phyloP scores from a whole-genome alignment of 78 protist species.

The Cavenderia fasciculata region DNA sequence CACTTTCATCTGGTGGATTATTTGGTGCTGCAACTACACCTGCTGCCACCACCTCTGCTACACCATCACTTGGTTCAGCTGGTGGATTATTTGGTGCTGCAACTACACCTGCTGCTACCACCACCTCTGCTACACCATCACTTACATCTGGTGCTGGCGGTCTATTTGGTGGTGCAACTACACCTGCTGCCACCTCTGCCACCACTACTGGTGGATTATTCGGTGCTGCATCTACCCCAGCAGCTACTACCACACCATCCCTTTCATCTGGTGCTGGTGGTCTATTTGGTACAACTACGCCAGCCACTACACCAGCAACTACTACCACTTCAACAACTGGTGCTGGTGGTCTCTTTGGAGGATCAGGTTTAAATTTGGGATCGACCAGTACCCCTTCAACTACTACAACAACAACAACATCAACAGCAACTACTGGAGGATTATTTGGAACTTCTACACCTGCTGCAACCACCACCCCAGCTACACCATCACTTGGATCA shows the following conservation, averaged over 20 bases:
- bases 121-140: conserved; percentile 7
- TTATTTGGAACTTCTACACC: conserved; percentile 18
- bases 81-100: conserved; percentile 31
- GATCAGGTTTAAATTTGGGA: too few species aligned
- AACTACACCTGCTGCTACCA: conserved; percentile 9
- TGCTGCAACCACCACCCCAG: not conserved
- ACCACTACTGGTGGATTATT: conserved; percentile 37
- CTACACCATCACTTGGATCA: not conserved
- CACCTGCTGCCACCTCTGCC: not conserved
- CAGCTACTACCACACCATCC: conserved; percentile 1
- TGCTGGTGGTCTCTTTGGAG: not conserved
- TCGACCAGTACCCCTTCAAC: too few species aligned
- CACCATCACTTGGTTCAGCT: conserved; percentile 19
- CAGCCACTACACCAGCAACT: conserved; percentile 7
- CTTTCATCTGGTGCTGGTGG: not conserved
- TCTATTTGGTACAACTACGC: conserved; percentile 1
- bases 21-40: not conserved
- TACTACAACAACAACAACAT: conserved; percentile 3
- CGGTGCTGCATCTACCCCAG: conserved; percentile 9
- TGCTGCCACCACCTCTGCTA: not conserved
- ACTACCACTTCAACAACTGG: not conserved
- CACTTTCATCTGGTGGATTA: not conserved
- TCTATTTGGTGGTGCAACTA: not conserved
- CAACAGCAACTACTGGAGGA: not conserved
- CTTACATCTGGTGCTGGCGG: conserved; percentile 8